phyloP scores from a whole-genome alignment of 2,329 filamentous ascomycete genomes.

The Neonectria coccinea region DNA sequence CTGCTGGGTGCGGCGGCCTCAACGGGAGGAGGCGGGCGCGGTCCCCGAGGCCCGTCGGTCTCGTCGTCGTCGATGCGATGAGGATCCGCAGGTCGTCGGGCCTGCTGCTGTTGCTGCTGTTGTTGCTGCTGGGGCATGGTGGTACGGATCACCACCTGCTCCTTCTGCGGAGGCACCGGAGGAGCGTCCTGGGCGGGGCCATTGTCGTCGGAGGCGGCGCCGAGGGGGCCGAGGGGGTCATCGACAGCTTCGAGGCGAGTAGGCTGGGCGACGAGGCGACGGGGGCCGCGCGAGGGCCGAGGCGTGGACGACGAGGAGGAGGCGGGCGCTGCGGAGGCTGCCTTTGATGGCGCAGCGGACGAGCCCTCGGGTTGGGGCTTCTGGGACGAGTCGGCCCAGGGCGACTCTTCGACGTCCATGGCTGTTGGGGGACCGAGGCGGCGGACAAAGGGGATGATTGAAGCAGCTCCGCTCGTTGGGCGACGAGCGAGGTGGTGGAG shows the following conservation, averaged over 20 bases:
- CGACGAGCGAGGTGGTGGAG: slow-evolving; percentile 10
- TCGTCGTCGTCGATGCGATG: slow-evolving; percentile 80
- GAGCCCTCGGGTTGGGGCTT: slow-evolving; percentile 46
- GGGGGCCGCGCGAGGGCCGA: slow-evolving; percentile 62
- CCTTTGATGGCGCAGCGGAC: slow-evolving; percentile 44
- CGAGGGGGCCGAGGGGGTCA: slow-evolving; percentile 82
- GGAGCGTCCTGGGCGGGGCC: slow-evolving; percentile 62
- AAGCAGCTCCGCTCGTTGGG: slow-evolving; percentile 21
- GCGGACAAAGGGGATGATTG: slow-evolving; percentile 13
- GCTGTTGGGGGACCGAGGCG: slow-evolving; percentile 26
- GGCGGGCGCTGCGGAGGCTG: slow-evolving; percentile 41
- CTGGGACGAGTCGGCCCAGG: slow-evolving; percentile 59
- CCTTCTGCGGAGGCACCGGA: slow-evolving; percentile 77
- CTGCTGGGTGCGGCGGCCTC: slow-evolving; percentile 67
- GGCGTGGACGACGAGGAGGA: slow-evolving; percentile 49
- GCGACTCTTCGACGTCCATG: slow-evolving; percentile 66
- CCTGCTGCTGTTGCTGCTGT: slow-evolving; percentile 58
- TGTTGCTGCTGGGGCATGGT: slow-evolving; percentile 61
- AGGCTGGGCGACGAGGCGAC: slow-evolving; percentile 78
- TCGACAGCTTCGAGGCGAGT: slow-evolving; percentile 83
- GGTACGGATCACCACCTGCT: slow-evolving; percentile 71
- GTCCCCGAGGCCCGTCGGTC: slow-evolving; percentile 62
- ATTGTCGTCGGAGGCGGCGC: slow-evolving; percentile 68
- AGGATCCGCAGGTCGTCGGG: slow-evolving; percentile 63
- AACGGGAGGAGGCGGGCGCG: slow-evolving; percentile 75